Evolutionary conservation across 441 rosid species (phyloP).

Genomic region (Francoa sonchifolia): DNA sequence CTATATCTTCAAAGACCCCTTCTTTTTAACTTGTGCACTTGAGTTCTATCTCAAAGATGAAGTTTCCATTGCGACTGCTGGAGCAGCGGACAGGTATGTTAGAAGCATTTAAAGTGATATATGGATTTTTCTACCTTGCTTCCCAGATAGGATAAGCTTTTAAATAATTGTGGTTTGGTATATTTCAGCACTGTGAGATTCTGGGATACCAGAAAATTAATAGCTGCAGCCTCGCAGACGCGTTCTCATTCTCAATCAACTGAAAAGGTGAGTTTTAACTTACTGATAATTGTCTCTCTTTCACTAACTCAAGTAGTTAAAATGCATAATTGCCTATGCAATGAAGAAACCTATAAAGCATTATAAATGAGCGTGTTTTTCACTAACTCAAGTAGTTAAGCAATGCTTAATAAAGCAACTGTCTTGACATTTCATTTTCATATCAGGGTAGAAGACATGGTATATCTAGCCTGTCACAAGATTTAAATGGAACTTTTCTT

Average conservation of each 20-base stretch:
- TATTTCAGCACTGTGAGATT: conserved; percentile 57
- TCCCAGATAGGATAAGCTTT: too few species aligned
- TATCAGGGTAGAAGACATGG: conserved; percentile 69
- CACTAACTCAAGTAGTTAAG: too few species aligned
- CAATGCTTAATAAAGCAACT: too few species aligned
- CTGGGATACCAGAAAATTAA: conserved; percentile 82
- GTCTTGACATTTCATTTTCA: neutral
- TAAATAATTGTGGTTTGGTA: conserved; percentile 1
- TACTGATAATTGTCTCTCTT: too few species aligned
- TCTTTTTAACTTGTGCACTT: too few species aligned
- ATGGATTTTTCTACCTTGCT: too few species aligned
- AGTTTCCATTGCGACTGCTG: conserved; percentile 69
- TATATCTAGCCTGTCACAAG: conserved; percentile 79
- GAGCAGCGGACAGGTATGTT: conserved; percentile 71
- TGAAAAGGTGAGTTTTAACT: conserved; percentile 33
- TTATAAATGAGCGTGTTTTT: too few species aligned
- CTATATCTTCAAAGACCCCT: too few species aligned
- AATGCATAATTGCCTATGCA: too few species aligned
- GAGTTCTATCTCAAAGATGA: conserved; percentile 80
- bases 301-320: too few species aligned
- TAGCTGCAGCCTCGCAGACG: conserved; percentile 42
- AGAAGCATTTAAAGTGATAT: conserved; percentile 12
- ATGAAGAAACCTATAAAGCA: too few species aligned
- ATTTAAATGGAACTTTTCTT: conserved; percentile 51
- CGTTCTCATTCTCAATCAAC: conserved; percentile 40